Percentiles rank a stretch among this genome's conserved stretches.
phyloP scores from a whole-genome alignment of 495 filamentous ascomycete genomes.

The Lophiostoma macrostomum region DNA sequence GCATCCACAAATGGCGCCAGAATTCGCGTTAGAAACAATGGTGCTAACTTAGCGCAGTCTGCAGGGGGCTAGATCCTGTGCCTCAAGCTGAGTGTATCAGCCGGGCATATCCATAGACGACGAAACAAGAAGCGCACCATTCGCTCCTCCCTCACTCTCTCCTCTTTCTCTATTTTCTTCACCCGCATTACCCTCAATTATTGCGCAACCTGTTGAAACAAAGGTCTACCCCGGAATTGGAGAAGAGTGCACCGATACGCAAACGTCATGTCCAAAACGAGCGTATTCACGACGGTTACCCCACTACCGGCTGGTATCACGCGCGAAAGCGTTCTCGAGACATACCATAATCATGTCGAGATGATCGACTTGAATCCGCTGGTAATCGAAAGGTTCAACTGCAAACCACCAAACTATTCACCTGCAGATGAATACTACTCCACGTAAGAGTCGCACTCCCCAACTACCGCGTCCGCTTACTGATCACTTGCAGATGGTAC shows the following conservation, averaged over 20 bases:
- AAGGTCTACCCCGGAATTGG: neutral
- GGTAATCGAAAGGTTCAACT: slow-evolving; percentile 63
- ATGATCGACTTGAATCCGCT: slow-evolving; percentile 84
- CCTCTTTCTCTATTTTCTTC: neutral
- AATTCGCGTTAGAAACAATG: neutral
- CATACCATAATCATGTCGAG: slow-evolving; percentile 66
- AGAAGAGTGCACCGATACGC: neutral
- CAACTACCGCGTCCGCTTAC: too few species aligned
- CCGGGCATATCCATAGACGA: too few species aligned
- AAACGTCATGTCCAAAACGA: slow-evolving; percentile 48
- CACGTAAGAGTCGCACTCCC: too few species aligned
- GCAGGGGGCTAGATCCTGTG: slow-evolving; percentile 15
- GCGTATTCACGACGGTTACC: slow-evolving; percentile 65
- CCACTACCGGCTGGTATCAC: slow-evolving; percentile 65
- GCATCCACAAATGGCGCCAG: too few species aligned
- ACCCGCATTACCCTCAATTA: neutral
- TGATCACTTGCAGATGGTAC: too few species aligned
- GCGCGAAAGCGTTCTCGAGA: slow-evolving; percentile 63
- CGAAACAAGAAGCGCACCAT: slow-evolving; percentile 13
- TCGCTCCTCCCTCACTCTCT: neutral
- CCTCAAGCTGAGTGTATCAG: neutral
- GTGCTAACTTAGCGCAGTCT: neutral
- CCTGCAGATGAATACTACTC: slow-evolving; percentile 63
- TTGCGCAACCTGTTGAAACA: neutral
- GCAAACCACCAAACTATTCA: slow-evolving; percentile 60